Evolutionary conservation across 2,329 filamentous ascomycete species (phyloP).

Genomic region (Hypoxylon sp.): DNA sequence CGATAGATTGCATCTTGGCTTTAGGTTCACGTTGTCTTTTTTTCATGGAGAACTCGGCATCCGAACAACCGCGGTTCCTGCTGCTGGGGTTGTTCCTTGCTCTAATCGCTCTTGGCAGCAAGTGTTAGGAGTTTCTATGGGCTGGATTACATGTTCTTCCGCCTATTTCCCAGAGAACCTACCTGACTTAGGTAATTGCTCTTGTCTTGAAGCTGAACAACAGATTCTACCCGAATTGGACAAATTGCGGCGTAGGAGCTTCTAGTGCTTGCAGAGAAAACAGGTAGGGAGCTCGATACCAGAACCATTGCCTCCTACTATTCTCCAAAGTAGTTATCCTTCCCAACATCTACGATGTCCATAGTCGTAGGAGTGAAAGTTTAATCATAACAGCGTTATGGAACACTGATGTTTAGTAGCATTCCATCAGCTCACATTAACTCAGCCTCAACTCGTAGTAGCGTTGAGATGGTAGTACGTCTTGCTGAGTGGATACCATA

Average conservation of each 20-base stretch:
- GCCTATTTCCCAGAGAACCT: not conserved
- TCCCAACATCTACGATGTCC: not conserved
- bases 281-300: not conserved
- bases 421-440: not conserved
- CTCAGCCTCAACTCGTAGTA: not conserved
- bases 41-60: not conserved
- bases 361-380: not conserved
- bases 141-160: not conserved
- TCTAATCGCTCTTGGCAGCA: not conserved
- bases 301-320: not conserved
- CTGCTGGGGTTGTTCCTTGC: not conserved
- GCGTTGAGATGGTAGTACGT: slow-evolving; percentile 3
- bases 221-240: not conserved
- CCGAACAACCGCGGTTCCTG: slow-evolving; percentile 3
- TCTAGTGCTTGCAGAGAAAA: not conserved
- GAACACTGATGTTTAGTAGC: not conserved
- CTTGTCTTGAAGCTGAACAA: not conserved
- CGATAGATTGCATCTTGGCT: not conserved
- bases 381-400: not conserved
- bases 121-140: not conserved
- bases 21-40: not conserved
- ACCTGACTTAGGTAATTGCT: not conserved
- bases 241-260: not conserved
- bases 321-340: too few relatives aligned
- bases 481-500: not conserved